Evolutionary conservation across 2,329 filamentous ascomycete species (phyloP).

Genomic region (Lecanicillium sp.): DNA sequence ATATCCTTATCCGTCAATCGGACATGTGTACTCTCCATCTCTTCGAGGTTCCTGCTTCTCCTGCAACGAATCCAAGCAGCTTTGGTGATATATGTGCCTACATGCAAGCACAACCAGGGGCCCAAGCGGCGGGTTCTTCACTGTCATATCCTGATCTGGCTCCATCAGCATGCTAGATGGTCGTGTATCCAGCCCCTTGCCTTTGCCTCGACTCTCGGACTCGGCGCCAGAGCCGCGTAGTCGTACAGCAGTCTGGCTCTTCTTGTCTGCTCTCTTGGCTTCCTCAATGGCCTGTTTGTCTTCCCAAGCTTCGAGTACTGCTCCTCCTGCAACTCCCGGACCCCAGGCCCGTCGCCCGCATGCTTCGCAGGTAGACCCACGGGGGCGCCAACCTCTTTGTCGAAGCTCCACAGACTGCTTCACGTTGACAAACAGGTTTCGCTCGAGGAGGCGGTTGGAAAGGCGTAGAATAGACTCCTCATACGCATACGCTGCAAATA

Average conservation of each 20-base stretch:
- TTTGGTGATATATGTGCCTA: slow-evolving; percentile 61
- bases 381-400: slow-evolving; percentile 81
- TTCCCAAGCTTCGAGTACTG: slow-evolving; percentile 79
- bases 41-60: slow-evolving; percentile 37
- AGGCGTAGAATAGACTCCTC: slow-evolving; percentile 83
- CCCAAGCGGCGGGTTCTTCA: slow-evolving; percentile 45
- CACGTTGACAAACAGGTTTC: slow-evolving; percentile 81
- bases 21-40: slow-evolving; percentile 45
- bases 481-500: slow-evolving; percentile 93
- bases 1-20: slow-evolving; percentile 41
- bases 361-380: slow-evolving; percentile 78
- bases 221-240: slow-evolving; percentile 11
- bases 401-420: slow-evolving; percentile 64
- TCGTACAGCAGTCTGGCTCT: slow-evolving; percentile 25
- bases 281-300: slow-evolving; percentile 43
- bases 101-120: slow-evolving; percentile 61
- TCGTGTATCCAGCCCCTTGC: slow-evolving; percentile 31
- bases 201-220: slow-evolving; percentile 29
- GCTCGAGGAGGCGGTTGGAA: slow-evolving; percentile 78
- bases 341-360: slow-evolving; percentile 84
- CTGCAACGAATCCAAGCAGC: slow-evolving; percentile 59
- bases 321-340: slow-evolving; percentile 62
- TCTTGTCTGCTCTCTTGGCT: slow-evolving; percentile 33
- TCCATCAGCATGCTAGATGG: slow-evolving; percentile 32
- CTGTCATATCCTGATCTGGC: slow-evolving; percentile 22